Percentiles rank a stretch among this genome's conserved stretches.
Evolutionary conservation across 2,329 filamentous ascomycete genomes (phyloP).

Genomic region (Pezicula radicicola): DNA sequence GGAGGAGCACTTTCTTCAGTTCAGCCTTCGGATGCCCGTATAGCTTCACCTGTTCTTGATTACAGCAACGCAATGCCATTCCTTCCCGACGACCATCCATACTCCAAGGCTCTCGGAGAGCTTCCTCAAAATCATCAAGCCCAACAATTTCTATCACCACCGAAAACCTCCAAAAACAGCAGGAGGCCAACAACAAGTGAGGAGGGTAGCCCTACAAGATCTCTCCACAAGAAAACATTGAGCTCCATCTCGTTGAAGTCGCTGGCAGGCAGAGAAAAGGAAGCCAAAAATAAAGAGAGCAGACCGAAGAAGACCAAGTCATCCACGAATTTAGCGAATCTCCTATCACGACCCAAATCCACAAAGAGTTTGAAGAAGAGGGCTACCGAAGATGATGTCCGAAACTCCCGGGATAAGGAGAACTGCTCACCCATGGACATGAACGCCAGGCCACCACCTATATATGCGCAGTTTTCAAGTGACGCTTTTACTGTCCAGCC

Average conservation of each 20-base stretch:
- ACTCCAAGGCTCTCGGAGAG: constrained; percentile 49
- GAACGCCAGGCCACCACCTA: constrained; percentile 56
- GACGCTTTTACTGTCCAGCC: constrained; percentile 33
- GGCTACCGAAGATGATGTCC: constrained; percentile 47
- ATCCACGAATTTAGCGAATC: constrained; percentile 72
- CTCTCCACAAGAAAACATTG: constrained; percentile 43
- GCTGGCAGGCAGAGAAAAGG: constrained; percentile 32
- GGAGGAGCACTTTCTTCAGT: constrained; percentile 20
- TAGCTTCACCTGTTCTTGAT: constrained; percentile 17
- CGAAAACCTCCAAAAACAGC: constrained; percentile 35
- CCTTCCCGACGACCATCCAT: constrained; percentile 32
- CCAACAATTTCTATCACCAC: constrained; percentile 33
- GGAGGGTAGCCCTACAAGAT: constrained; percentile 21
- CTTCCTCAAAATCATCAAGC: constrained; percentile 52
- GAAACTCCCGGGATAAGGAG: constrained; percentile 69
- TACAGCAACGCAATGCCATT: constrained; percentile 23
- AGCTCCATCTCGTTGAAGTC: constrained; percentile 43
- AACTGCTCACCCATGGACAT: constrained; percentile 52
- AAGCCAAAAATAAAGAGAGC: constrained; percentile 17
- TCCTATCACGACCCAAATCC: constrained; percentile 74
- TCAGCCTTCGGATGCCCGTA: constrained; percentile 13
- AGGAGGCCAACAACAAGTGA: constrained; percentile 25
- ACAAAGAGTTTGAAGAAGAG: constrained; percentile 61
- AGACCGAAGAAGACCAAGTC: constrained; percentile 81
- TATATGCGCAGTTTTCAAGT: constrained; percentile 73